Base-by-base conservation (phyloP, 2,329 filamentous ascomycete species). In the Phialophora verrucosa region DNA sequence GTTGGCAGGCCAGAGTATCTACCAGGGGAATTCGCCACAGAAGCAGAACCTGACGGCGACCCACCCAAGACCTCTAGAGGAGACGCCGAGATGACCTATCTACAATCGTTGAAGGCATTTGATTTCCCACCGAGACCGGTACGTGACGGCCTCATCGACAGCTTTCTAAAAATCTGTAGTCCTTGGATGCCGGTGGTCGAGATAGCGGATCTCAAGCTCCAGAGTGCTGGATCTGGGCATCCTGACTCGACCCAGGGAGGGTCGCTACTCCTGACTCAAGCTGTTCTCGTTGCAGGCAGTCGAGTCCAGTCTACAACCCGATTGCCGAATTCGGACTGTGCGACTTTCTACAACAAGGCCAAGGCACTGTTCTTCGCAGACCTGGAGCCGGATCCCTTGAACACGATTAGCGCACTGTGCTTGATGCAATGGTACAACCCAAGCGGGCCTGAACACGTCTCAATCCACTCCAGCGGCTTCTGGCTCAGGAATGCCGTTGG, bases 121-220 rank as follows among this genome's bases (percentile, higher is more conserved):
- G 65, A 67, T 32, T 53, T 67, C 38, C 65, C 65, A 32, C 62
- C 63, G 42, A 23, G 63, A 31, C 60, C 65, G 29, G 50, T 67
- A 14, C 61, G 61, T 32, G 42, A 60, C 12, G 63, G 65, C 47
- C 54, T 67, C 3, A 38, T 67, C 49, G 65, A 67, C 29, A 74
- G 70, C 1, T 76, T 76, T 61, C 74, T 76, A 71, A 71, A 75
- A 51, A 66, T 70, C 35, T 76, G 74, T 49, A 70, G 72, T 7
- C 74, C 75, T 4, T 76, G 75, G 32, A 35, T 35, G 32, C 32
- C 32, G 10, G 32, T 35, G 32, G 32, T 35, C 32, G 32, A 35
- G 32, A 35, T 35, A 11, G 32, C 11, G 11, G 32, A 35, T 12
- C 32, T 35, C 32, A 35, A 35, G 32, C 32, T 35, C 32, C 32